Percentiles rank a stretch among this genome's conserved stretches.
These are phyloP conservation scores for Fusarium pseudonygamai DNA, from an alignment of 2,329 filamentous ascomycete species.

Conservation along the genomic window DNA sequence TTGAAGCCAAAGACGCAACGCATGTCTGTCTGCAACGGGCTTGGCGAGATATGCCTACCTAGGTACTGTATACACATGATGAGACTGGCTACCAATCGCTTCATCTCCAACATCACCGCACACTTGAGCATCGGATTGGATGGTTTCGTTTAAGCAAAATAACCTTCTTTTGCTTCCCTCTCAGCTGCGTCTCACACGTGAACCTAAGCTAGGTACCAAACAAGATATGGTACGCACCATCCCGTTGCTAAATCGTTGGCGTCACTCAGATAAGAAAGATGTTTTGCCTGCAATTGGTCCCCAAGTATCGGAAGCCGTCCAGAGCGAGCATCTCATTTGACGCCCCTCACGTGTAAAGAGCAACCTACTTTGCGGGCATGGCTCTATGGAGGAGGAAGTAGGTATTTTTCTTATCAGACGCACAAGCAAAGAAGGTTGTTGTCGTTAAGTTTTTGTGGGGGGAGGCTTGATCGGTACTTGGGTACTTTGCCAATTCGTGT, in stretches of 20 bases:
- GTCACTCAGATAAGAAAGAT: slow-evolving; percentile 25
- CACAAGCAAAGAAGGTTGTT: not conserved
- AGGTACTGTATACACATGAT: not conserved
- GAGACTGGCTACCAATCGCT: not conserved
- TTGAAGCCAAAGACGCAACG: not conserved
- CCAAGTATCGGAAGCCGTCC: slow-evolving; percentile 1
- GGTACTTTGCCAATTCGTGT: slow-evolving; percentile 21
- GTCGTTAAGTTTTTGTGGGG: slow-evolving; percentile 28
- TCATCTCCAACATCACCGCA: not conserved
- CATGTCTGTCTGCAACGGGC: slow-evolving; percentile 24
- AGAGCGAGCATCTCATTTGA: not conserved
- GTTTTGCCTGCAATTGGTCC: slow-evolving; percentile 3
- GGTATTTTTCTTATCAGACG: slow-evolving; percentile 23
- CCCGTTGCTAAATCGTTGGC: slow-evolving; percentile 22
- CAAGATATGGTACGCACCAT: slow-evolving; percentile 10
- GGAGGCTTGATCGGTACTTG: slow-evolving; percentile 25
- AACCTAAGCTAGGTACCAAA: not conserved
- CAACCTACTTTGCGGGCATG: not conserved
- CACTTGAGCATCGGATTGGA: not conserved
- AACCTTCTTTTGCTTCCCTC: slow-evolving; percentile 4
- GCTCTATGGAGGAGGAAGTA: not conserved
- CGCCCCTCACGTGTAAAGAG: slow-evolving; percentile 22
- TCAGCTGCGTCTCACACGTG: slow-evolving; percentile 2
- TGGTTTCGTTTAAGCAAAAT: slow-evolving; percentile 1
- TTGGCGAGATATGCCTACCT: slow-evolving; percentile 11